Percentiles rank a stretch among this genome's conserved stretches.
These are phyloP conservation scores for Eutrema heterophyllum DNA, from an alignment of 345 rosid genomes.

Conservation along the genomic window DNA sequence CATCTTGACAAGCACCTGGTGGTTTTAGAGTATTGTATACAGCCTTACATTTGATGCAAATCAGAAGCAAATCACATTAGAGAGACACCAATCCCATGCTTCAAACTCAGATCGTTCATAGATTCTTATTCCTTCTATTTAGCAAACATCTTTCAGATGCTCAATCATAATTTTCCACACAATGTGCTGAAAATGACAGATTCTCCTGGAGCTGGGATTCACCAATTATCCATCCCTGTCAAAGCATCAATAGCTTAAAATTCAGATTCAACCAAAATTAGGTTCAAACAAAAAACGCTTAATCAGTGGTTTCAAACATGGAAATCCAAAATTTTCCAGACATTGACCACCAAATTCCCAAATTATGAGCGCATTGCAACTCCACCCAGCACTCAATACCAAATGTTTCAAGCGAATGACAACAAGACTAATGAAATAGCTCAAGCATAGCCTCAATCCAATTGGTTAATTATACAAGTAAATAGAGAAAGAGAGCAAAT, in stretches of 20 bases:
- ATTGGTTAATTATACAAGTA: not conserved
- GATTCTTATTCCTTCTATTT: not conserved
- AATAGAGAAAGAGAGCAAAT: not conserved
- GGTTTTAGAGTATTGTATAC: not conserved
- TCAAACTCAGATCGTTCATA: not conserved
- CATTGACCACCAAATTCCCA: not conserved
- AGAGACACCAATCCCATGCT: not conserved
- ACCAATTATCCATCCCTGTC: not conserved
- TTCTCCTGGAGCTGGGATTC: conserved; percentile 9
- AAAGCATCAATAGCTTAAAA: not conserved
- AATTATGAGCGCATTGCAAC: conserved; percentile 1
- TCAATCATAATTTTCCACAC: not conserved
- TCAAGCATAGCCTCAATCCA: not conserved
- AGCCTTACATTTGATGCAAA: conserved; percentile 20
- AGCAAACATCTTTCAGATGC: not conserved
- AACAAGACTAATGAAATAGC: not conserved
- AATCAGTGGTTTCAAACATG: not conserved
- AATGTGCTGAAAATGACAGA: conserved; percentile 15
- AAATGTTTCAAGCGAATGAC: not conserved
- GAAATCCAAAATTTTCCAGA: not conserved
- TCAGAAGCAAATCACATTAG: conserved; percentile 6
- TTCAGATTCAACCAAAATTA: not conserved
- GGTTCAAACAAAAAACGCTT: not conserved
- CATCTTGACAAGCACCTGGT: conserved; percentile 21
- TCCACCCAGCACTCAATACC: not conserved